Percentiles rank a stretch among this genome's conserved stretches.
phyloP scores from a whole-genome alignment of 257 asterid genomes.

The Lithospermum erythrorhizon region DNA sequence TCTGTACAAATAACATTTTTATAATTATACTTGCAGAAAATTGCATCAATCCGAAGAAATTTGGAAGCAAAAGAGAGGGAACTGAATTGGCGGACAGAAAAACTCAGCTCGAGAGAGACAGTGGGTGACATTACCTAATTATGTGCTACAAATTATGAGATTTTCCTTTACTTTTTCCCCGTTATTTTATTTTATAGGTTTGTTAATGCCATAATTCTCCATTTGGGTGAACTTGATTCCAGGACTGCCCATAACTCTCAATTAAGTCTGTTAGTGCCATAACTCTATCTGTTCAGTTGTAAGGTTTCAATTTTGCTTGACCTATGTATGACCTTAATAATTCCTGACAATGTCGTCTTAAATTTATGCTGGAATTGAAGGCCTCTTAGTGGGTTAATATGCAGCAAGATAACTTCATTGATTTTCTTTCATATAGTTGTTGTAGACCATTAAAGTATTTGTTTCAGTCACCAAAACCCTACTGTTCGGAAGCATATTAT shows the following conservation, averaged over 20 bases:
- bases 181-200: background rate
- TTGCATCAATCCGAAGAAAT: conserved; percentile 32
- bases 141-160: conserved; percentile 5
- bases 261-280: background rate
- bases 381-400: too few relatives aligned
- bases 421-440: too few relatives aligned
- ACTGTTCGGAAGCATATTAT: too few relatives aligned
- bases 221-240: background rate
- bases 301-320: too few relatives aligned
- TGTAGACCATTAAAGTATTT: too few relatives aligned
- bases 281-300: background rate
- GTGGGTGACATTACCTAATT: conserved; percentile 37
- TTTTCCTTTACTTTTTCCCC: background rate
- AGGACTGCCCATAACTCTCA: too few relatives aligned
- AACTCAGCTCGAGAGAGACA: conserved; percentile 56
- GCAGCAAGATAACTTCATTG: too few relatives aligned
- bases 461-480: too few relatives aligned
- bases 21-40: conserved; percentile 41
- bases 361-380: too few relatives aligned
- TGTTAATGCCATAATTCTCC: background rate
- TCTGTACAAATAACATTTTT: background rate
- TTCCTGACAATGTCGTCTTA: too few relatives aligned
- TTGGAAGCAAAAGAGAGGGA: conserved; percentile 59
- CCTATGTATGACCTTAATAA: too few relatives aligned
- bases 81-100: conserved; percentile 42